These are phyloP conservation scores for Rhinocladiella mackenziei DNA, from an alignment of 2,329 filamentous ascomycete species.

Conservation along the genomic window DNA sequence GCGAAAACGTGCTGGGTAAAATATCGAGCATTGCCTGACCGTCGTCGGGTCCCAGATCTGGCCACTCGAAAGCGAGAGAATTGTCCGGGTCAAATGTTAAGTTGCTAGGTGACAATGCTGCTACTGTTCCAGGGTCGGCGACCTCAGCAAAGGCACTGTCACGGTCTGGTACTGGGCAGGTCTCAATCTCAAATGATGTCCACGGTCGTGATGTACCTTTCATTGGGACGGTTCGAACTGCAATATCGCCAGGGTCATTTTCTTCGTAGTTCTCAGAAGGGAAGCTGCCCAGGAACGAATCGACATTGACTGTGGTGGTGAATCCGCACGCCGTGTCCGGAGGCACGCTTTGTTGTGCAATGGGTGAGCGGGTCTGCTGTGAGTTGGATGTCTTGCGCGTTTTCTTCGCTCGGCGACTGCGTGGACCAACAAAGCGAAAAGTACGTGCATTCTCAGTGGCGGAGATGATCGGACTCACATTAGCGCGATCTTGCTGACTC, in stretches of 20 bases:
- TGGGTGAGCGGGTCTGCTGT: neutral
- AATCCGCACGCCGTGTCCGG: neutral
- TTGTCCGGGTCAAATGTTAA: neutral
- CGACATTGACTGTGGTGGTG: neutral
- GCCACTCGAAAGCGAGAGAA: conserved; percentile 1
- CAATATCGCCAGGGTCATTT: neutral
- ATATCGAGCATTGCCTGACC: conserved; percentile 1
- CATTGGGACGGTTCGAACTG: neutral
- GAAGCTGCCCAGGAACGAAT: neutral
- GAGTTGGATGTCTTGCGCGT: neutral
- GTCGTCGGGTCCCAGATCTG: conserved; percentile 1
- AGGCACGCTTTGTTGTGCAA: neutral
- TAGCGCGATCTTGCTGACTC: neutral
- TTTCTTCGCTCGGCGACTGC: neutral
- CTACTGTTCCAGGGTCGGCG: neutral
- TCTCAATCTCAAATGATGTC: neutral
- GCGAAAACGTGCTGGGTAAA: conserved; percentile 1
- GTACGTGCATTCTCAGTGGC: neutral
- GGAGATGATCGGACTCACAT: neutral
- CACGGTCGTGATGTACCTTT: neutral
- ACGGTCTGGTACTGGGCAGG: too few species aligned
- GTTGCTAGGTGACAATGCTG: conserved; percentile 1
- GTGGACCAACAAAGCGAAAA: conserved; percentile 2
- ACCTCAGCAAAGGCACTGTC: too few species aligned
- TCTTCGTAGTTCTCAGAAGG: neutral